Evolutionary conservation across 192 early-diverging fungal species (phyloP).

Genomic region (Gaertneriomyces sp.): DNA sequence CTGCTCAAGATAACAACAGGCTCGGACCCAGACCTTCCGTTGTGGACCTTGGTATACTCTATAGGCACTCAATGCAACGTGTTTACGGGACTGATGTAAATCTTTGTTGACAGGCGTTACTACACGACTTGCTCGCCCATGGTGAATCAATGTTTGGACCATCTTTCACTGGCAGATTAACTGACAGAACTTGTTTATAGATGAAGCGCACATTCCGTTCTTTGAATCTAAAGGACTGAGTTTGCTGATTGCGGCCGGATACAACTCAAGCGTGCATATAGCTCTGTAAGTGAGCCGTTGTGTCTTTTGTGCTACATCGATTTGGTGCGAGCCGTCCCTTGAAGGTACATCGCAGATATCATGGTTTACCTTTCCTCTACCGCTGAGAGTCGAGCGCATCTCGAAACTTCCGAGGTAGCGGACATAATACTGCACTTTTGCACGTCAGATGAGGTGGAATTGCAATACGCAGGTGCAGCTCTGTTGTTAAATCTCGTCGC

Average conservation of each 20-base stretch:
- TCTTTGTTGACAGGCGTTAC: constrained; percentile 24
- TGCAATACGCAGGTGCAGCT: constrained; percentile 51
- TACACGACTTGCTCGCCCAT: constrained; percentile 44
- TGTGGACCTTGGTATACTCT: constrained; percentile 62
- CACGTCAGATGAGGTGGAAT: constrained; percentile 39
- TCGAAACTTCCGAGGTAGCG: constrained; percentile 34
- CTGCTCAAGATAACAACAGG: constrained; percentile 60
- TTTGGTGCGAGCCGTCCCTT: not conserved
- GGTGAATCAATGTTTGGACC: constrained; percentile 18
- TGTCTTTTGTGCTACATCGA: not conserved
- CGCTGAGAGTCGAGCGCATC: constrained; percentile 12
- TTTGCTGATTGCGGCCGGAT: constrained; percentile 33
- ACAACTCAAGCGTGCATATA: constrained; percentile 36
- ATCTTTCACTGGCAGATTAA: constrained; percentile 4
- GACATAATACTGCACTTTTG: constrained; percentile 41
- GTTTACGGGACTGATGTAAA: not conserved
- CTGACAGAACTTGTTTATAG: constrained; percentile 17
- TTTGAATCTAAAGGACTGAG: constrained; percentile 36
- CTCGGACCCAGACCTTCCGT: constrained; percentile 53
- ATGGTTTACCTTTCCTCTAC: constrained; percentile 43
- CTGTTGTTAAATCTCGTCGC: constrained; percentile 50
- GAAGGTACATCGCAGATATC: constrained; percentile 51
- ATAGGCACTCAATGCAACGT: constrained; percentile 7
- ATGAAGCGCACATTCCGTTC: constrained; percentile 37
- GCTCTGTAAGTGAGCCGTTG: constrained; percentile 22